A percentile compares a stretch with the other conserved stretches of the same genome.
These are phyloP conservation scores for Clonostachys rosea DNA, from an alignment of 2,329 filamentous ascomycete genomes.

Conservation along the genomic window DNA sequence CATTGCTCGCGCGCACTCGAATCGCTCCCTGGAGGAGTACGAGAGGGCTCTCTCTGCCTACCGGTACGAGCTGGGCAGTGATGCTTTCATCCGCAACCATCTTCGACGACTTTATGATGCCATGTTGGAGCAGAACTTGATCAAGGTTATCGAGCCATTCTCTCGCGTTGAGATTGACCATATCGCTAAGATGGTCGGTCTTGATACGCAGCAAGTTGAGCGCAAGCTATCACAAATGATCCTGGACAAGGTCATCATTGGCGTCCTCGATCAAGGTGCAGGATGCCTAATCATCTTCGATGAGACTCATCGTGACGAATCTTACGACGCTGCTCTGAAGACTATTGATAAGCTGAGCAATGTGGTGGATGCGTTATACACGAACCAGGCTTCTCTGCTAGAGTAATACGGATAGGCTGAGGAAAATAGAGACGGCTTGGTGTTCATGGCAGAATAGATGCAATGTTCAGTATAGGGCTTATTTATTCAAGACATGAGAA, in stretches of 20 bases:
- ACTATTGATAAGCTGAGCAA: slow-evolving; percentile 97
- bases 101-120: slow-evolving; percentile 93
- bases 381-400: slow-evolving; percentile 91
- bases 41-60: slow-evolving; percentile 88
- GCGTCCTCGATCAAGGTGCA: slow-evolving; percentile 94
- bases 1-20: slow-evolving; percentile 89
- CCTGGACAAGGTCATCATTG: slow-evolving; percentile 96
- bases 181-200: slow-evolving; percentile 94
- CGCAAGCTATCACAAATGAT: slow-evolving; percentile 99
- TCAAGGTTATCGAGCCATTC: slow-evolving; percentile 99
- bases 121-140: slow-evolving; percentile 98
- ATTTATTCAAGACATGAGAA: too few relatives aligned
- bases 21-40: slow-evolving; percentile 95
- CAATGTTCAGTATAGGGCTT: too few relatives aligned
- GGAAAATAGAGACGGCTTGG: not conserved
- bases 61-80: slow-evolving; percentile 88
- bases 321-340: slow-evolving; percentile 88
- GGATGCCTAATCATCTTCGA: slow-evolving; percentile 97
- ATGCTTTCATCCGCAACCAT: slow-evolving; percentile 95
- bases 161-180: slow-evolving; percentile 95
- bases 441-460: too few relatives aligned
- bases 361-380: slow-evolving; percentile 96
- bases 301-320: slow-evolving; percentile 87
- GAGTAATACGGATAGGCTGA: slow-evolving; percentile 52
- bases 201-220: slow-evolving; percentile 96